Evolutionary conservation across 257 asterid species (phyloP), one percentile per base, ranked within the genome.

Genomic region (Capsicum pubescens): DNA sequence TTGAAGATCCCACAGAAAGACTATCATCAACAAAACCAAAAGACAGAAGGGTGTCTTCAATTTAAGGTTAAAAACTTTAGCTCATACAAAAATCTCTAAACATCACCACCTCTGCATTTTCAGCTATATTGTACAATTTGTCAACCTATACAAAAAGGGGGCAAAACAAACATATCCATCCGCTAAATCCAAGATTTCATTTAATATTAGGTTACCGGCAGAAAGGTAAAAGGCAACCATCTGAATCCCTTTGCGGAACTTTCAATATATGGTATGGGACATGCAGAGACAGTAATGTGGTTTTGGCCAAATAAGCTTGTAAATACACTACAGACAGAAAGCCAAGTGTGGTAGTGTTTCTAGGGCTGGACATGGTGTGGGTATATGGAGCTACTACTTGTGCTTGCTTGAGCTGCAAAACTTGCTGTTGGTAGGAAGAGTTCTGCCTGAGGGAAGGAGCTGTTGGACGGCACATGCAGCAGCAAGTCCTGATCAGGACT

Each of bases 371-470:
- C 42, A 82, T 86, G 74, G 72, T 86, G 84, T 1, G 90, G 93
- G 87, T 87, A 88, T 13, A 88, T 90, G n/a, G 93, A 91, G 87
- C 91, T 91, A 87, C 92, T 91, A 86, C 91, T 89, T 83, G 93
- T 89, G 84, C 97, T 93, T 82, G 94, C 93, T 83, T 89, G 94
- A 59, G 91, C 90, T 74, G 86, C 91, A 81, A 88, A 88, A 80
- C 89, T 89, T 8, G 92, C 70, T 84, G 79, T 80, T n/a, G 92
- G 94, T 85, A 82, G 42, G 68, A 92, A 91, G 46, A 93, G 95
- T 85, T 93, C 98, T 50, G 98, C 95, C 87, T 91, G 97, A 59
- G 98, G 95, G 85, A 92, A 91, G 77, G 91, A 92, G 82, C 92
- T 84, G 56, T 86, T 89, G 60, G 94, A 92, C 6, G 98, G 98